A percentile compares a stretch with the other conserved stretches of the same genome.
phyloP scores from a whole-genome alignment of 2,329 filamentous ascomycete species.

The Sarocladiaceae sp. region DNA sequence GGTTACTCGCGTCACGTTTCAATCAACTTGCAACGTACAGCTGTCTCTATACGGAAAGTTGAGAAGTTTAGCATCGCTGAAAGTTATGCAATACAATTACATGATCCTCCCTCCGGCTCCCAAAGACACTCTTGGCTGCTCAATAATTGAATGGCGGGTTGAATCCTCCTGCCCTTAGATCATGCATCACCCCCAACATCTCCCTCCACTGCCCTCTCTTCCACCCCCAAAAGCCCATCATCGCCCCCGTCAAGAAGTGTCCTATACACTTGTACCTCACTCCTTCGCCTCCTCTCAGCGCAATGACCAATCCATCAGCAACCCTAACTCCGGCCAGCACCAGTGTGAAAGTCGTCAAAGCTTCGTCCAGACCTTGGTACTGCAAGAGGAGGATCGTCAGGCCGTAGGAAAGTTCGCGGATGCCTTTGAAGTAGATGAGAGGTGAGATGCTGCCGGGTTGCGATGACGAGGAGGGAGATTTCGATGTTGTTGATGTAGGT shows the following conservation, averaged over 20 bases:
- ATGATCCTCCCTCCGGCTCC: too few species aligned
- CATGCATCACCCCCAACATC: slow-evolving; percentile 2
- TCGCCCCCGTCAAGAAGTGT: slow-evolving; percentile 6
- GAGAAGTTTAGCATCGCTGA: too few species aligned
- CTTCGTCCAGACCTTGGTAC: slow-evolving; percentile 22
- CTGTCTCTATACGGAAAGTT: too few species aligned
- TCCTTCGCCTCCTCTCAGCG: slow-evolving; percentile 23
- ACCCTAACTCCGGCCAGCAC: slow-evolving; percentile 25
- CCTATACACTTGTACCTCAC: slow-evolving; percentile 10
- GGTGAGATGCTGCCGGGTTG: slow-evolving; percentile 18
- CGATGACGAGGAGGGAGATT: not conserved
- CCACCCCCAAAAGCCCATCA: slow-evolving; percentile 1
- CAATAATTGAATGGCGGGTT: slow-evolving; percentile 8
- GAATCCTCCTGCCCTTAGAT: slow-evolving; percentile 6
- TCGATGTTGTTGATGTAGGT: not conserved
- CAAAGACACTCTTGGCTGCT: too few species aligned
- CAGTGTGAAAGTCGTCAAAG: slow-evolving; percentile 23
- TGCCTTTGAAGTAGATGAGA: slow-evolving; percentile 30
- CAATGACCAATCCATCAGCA: slow-evolving; percentile 28
- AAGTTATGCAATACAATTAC: too few species aligned
- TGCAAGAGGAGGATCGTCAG: slow-evolving; percentile 23
- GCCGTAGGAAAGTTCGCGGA: slow-evolving; percentile 29
- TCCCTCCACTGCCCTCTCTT: not conserved
- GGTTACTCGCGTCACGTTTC: too few species aligned
- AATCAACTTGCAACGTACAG: too few species aligned